phyloP scores from a whole-genome alignment of 805 yeast species.

The Lipomyces anomalus region DNA sequence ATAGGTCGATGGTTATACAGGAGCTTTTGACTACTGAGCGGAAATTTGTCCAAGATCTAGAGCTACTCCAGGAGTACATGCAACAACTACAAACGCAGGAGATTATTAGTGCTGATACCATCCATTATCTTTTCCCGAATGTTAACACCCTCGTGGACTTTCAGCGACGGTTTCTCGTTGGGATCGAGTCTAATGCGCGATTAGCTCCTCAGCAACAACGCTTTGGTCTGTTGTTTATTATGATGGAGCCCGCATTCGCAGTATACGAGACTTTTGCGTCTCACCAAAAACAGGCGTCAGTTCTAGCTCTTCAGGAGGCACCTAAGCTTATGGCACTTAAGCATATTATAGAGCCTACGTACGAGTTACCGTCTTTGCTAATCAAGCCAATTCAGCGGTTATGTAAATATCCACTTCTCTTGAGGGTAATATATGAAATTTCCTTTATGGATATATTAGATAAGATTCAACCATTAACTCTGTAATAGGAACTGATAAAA shows the following conservation, averaged over 20 bases:
- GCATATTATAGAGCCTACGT: constrained; percentile 65
- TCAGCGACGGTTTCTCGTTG: constrained; percentile 82
- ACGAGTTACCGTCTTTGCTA: constrained; percentile 82
- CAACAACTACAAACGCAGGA: constrained; percentile 61
- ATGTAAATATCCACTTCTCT: constrained; percentile 86
- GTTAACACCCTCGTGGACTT: constrained; percentile 78
- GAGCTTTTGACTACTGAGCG: constrained; percentile 89
- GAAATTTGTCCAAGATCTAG: constrained; percentile 87
- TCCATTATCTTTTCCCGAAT: constrained; percentile 80
- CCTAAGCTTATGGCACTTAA: constrained; percentile 45
- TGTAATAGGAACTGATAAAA: constrained; percentile 54
- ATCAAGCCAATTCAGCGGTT: constrained; percentile 93
- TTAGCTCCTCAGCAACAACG: constrained; percentile 73
- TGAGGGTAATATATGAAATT: constrained; percentile 31
- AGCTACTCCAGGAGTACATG: constrained; percentile 58
- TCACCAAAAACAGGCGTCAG: constrained; percentile 82
- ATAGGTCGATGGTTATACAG: constrained; percentile 68
- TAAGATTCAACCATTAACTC: not conserved
- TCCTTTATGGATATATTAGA: not conserved
- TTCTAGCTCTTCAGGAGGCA: constrained; percentile 61
- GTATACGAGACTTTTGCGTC: constrained; percentile 93
- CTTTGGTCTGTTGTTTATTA: constrained; percentile 82
- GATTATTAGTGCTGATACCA: constrained; percentile 67
- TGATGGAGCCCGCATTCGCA: constrained; percentile 71
- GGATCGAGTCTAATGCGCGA: constrained; percentile 79